These are phyloP conservation scores for Penicillium sp. DNA, from an alignment of 2,329 filamentous ascomycete genomes.

Conservation along the genomic window DNA sequence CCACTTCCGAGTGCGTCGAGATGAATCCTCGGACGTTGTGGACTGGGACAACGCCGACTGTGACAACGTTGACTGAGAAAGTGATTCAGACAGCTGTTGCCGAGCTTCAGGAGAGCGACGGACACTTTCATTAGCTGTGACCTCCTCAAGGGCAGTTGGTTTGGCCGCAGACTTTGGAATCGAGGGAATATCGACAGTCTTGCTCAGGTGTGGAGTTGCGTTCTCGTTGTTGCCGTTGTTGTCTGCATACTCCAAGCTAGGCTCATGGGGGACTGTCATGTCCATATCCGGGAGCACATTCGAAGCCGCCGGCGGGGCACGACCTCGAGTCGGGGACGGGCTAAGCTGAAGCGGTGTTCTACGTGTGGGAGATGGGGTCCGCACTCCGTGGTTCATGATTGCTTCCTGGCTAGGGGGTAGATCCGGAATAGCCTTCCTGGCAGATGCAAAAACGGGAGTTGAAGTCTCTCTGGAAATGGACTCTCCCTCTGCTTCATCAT, in stretches of 20 bases:
- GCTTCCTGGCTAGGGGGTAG: constrained; percentile 11
- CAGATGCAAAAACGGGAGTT: neutral
- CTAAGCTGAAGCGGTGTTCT: constrained; percentile 22
- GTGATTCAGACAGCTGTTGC: constrained; percentile 13
- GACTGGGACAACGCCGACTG: constrained; percentile 8
- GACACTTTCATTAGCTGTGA: constrained; percentile 41
- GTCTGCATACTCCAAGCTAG: neutral
- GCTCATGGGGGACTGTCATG: constrained; percentile 12
- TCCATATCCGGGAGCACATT: constrained; percentile 6
- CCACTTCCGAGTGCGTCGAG: constrained; percentile 37
- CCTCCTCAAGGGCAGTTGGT: constrained; percentile 39
- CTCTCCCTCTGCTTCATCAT: neutral
- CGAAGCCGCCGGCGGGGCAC: constrained; percentile 10
- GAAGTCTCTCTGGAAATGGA: neutral
- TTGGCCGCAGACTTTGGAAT: constrained; percentile 26
- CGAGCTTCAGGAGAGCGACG: constrained; percentile 18
- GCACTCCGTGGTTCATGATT: constrained; percentile 14
- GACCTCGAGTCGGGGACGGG: constrained; percentile 23
- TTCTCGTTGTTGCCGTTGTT: constrained; percentile 29
- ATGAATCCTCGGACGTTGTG: constrained; percentile 23
- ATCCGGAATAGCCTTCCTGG: constrained; percentile 9
- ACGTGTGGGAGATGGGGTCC: constrained; percentile 18
- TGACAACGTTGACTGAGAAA: constrained; percentile 8
- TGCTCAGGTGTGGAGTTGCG: constrained; percentile 15
- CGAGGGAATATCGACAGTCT: constrained; percentile 18